Conservation (phyloP, 805 yeast species). For the Saccharomyces paradoxus region DNA sequence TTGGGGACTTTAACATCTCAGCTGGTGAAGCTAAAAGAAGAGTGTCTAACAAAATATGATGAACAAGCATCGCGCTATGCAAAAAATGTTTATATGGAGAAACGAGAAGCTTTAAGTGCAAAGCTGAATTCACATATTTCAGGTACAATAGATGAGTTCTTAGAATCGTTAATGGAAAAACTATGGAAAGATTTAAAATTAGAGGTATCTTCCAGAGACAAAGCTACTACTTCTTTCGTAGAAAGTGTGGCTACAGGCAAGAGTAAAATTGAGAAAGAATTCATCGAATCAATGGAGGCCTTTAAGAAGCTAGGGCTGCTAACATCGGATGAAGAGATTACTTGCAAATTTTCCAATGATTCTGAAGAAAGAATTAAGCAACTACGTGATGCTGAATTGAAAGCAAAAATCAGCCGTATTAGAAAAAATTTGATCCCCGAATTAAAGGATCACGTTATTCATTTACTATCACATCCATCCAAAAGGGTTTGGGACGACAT, state of each 20-base stretch:
- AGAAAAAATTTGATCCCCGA: constrained; percentile 39
- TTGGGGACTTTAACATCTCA: constrained; percentile 34
- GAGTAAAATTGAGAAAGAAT: neutral
- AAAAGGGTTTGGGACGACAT: constrained; percentile 55
- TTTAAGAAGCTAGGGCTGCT: constrained; percentile 27
- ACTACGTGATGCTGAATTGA: constrained; percentile 35
- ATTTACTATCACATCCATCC: constrained; percentile 42
- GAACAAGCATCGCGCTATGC: constrained; percentile 69
- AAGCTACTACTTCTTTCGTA: constrained; percentile 24
- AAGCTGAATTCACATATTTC: constrained; percentile 42
- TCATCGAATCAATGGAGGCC: constrained; percentile 12
- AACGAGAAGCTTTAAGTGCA: constrained; percentile 40
- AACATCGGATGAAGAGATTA: constrained; percentile 1
- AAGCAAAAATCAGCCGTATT: constrained; percentile 35
- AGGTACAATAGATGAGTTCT: constrained; percentile 37
- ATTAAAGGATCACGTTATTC: constrained; percentile 45
- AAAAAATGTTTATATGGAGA: constrained; percentile 55
- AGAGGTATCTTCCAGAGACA: constrained; percentile 22
- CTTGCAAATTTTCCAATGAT: constrained; percentile 11
- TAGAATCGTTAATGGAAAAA: constrained; percentile 32
- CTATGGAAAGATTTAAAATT: constrained; percentile 28
- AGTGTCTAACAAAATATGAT: constrained; percentile 51
- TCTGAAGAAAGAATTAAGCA: constrained; percentile 28
- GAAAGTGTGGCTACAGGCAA: constrained; percentile 18
- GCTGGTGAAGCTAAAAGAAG: constrained; percentile 37